Conservation (phyloP, 768 basidiomycete species). For the Postia placenta region DNA sequence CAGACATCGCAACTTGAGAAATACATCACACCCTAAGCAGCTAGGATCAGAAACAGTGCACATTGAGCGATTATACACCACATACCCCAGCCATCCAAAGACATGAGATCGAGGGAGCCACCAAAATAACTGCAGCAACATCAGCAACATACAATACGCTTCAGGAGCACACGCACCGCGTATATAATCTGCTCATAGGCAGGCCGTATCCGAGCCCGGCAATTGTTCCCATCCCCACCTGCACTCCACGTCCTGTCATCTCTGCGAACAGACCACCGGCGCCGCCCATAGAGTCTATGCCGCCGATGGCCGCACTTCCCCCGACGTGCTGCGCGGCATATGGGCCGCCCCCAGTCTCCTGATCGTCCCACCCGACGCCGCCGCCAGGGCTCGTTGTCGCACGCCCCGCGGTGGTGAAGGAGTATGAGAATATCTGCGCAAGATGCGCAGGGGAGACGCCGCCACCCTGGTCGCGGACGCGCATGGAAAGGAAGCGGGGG, state of each 20-base stretch:
- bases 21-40: conserved; percentile 41
- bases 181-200: conserved; percentile 74
- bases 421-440: conserved; percentile 82
- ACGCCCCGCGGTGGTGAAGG: conserved; percentile 79
- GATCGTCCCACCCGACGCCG: conserved; percentile 28
- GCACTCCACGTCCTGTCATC: conserved; percentile 70
- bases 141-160: conserved; percentile 14
- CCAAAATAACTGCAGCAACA: conserved; percentile 65
- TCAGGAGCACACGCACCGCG: conserved; percentile 35
- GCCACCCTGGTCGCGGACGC: conserved; percentile 83
- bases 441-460: conserved; percentile 73
- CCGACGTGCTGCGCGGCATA: conserved; percentile 78
- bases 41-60: conserved; percentile 4
- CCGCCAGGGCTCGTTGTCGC: conserved; percentile 23
- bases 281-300: conserved; percentile 18
- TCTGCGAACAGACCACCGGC: conserved; percentile 64
- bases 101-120: conserved; percentile 75
- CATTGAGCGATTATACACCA: conserved; percentile 3
- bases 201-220: conserved; percentile 86
- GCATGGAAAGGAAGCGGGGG: conserved; percentile 59
- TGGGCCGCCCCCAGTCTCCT: conserved; percentile 53
- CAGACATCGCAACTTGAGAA: conserved; percentile 47
- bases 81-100: conserved; percentile 80
- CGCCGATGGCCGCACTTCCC: conserved; percentile 54
- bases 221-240: conserved; percentile 82